These are phyloP conservation scores for Rehmannia glutinosa DNA, from an alignment of 257 asterid species.

Conservation along the genomic window DNA sequence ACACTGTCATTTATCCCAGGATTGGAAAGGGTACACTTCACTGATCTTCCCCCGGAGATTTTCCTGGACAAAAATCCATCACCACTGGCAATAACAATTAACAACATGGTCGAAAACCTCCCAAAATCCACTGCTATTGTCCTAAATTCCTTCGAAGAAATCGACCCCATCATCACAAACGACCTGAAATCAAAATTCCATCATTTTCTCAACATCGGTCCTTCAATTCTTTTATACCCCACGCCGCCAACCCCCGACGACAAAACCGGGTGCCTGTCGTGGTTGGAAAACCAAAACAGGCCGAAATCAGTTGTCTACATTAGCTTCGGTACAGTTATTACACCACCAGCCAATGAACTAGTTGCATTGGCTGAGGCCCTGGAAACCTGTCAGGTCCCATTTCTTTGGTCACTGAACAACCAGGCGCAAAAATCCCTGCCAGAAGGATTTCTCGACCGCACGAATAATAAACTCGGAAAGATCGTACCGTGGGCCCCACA, in stretches of 20 bases:
- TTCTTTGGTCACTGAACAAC: constrained; percentile 57
- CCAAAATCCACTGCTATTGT: constrained; percentile 53
- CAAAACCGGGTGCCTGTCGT: constrained; percentile 42
- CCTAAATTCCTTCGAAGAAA: constrained; percentile 66
- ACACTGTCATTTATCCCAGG: constrained; percentile 49
- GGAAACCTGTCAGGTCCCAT: constrained; percentile 39
- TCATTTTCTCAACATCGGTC: constrained; percentile 64
- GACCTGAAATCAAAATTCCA: constrained; percentile 49
- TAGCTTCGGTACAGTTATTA: constrained; percentile 59
- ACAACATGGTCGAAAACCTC: constrained; percentile 51
- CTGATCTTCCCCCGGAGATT: constrained; percentile 61
- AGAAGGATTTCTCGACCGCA: constrained; percentile 44
- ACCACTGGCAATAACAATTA: constrained; percentile 40
- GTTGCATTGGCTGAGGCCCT: constrained; percentile 54
- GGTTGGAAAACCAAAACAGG: constrained; percentile 41
- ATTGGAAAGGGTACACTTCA: constrained; percentile 23
- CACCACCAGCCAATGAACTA: constrained; percentile 49
- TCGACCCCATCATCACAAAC: constrained; percentile 43
- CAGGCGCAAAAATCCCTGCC: constrained; percentile 35
- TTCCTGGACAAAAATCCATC: constrained; percentile 30
- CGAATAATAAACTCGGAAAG: constrained; percentile 31
- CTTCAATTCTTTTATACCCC: constrained; percentile 33
- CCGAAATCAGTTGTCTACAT: constrained; percentile 49
- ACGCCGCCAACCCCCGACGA: constrained; percentile 22
- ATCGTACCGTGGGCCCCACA: constrained; percentile 75